Conservation (phyloP, 805 yeast genomes). For the Wickerhamomyces hampshirensis region DNA sequence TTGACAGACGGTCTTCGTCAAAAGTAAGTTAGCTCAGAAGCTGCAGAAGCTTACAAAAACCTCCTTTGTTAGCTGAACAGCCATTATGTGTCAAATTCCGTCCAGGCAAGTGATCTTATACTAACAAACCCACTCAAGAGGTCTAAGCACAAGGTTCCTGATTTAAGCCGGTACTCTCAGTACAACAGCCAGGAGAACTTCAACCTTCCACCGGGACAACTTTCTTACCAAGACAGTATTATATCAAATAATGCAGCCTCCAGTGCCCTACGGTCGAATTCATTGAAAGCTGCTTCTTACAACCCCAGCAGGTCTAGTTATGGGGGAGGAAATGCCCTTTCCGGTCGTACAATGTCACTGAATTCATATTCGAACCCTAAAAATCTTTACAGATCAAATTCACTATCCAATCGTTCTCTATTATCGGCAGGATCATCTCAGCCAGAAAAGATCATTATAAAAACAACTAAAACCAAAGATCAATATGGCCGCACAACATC, state of each 20-base stretch:
- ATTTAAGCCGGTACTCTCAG: slow-evolving; percentile 33
- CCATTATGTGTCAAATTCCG: not conserved
- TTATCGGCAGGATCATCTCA: slow-evolving; percentile 8
- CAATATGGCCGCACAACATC: slow-evolving; percentile 49
- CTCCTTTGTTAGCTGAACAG: not conserved
- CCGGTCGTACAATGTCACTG: slow-evolving; percentile 6
- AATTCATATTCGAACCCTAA: not conserved
- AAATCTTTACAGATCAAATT: slow-evolving; percentile 8
- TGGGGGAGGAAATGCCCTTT: not conserved
- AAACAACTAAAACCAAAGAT: slow-evolving; percentile 47
- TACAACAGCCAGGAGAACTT: slow-evolving; percentile 10
- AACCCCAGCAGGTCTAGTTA: slow-evolving; percentile 3
- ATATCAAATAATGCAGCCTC: slow-evolving; percentile 23
- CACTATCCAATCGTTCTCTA: slow-evolving; percentile 7
- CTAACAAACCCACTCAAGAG: too few relatives aligned
- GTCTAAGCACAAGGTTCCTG: slow-evolving; percentile 27
- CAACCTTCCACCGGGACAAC: not conserved
- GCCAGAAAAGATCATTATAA: slow-evolving; percentile 31
- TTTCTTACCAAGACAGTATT: slow-evolving; percentile 10
- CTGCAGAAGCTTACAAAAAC: not conserved
- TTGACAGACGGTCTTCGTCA: not conserved
- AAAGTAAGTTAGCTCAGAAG: not conserved
- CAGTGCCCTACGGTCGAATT: slow-evolving; percentile 19
- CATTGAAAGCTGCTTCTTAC: slow-evolving; percentile 16
- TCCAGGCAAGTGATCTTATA: not conserved